Conservation (phyloP, 805 yeast genomes). For the Suhomyces pyralidae region DNA sequence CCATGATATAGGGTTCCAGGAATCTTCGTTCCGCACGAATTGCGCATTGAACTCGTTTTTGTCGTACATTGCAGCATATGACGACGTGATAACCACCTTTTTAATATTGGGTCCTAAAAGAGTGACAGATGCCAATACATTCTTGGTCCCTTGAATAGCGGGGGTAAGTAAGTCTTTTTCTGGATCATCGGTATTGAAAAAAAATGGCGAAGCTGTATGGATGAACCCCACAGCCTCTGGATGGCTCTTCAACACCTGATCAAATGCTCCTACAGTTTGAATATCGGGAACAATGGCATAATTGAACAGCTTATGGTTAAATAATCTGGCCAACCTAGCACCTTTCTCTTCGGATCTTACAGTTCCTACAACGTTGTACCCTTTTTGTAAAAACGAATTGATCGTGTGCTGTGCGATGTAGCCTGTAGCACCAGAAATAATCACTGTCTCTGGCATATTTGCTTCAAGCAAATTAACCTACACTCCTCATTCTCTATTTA, state of each 20-base stretch:
- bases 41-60: constrained; percentile 15
- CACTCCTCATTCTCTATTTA: background rate
- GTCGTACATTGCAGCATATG: constrained; percentile 43
- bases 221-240: constrained; percentile 42
- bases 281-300: constrained; percentile 34
- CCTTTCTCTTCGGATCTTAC: constrained; percentile 37
- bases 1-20: constrained; percentile 11
- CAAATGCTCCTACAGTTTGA: constrained; percentile 42
- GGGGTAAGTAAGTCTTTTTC: constrained; percentile 52
- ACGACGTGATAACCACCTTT: constrained; percentile 54
- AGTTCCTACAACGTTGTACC: constrained; percentile 50
- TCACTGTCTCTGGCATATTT: constrained; percentile 8
- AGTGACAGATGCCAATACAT: constrained; percentile 44
- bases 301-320: constrained; percentile 15
- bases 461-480: background rate
- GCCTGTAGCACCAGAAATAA: constrained; percentile 54
- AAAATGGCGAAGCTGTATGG: constrained; percentile 53
- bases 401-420: constrained; percentile 50
- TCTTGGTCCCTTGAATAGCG: constrained; percentile 55
- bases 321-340: constrained; percentile 12
- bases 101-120: constrained; percentile 44
- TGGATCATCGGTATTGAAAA: constrained; percentile 39
- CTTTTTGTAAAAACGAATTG: constrained; percentile 34
- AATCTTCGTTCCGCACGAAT: constrained; percentile 5
- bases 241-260: constrained; percentile 40